Percentiles rank a stretch among this genome's conserved stretches.
phyloP scores from a whole-genome alignment of 495 filamentous ascomycete species.

The Talaromyces adpressus region DNA sequence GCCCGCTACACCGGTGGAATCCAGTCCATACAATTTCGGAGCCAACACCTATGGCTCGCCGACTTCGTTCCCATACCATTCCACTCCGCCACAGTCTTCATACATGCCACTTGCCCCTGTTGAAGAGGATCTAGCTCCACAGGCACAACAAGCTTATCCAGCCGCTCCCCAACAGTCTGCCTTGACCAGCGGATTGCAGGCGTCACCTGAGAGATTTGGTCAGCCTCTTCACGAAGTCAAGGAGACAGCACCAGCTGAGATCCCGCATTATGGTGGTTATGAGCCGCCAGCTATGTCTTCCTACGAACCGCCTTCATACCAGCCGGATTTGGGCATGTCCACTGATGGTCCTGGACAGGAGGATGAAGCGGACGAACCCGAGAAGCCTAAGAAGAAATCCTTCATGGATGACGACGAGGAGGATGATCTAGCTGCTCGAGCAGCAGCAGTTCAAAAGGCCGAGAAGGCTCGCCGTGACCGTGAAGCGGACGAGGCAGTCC shows the following conservation, averaged over 20 bases:
- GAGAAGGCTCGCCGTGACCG: constrained; percentile 46
- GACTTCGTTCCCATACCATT: constrained; percentile 31
- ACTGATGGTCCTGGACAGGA: constrained; percentile 18
- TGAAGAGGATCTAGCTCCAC: constrained; percentile 31
- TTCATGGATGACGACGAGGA: constrained; percentile 72
- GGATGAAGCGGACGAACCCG: constrained; percentile 18
- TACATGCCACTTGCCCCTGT: constrained; percentile 42
- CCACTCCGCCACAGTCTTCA: constrained; percentile 42
- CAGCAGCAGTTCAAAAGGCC: constrained; percentile 46
- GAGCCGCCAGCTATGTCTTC: constrained; percentile 19
- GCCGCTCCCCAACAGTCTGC: constrained; percentile 20
- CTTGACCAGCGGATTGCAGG: constrained; percentile 18
- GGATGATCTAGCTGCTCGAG: constrained; percentile 42
- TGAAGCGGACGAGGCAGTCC: constrained; percentile 68
- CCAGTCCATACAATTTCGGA: constrained; percentile 21
- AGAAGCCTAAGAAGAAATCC: constrained; percentile 65
- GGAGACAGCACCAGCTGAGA: constrained; percentile 3
- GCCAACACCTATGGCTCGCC: constrained; percentile 29
- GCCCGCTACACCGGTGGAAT: constrained; percentile 27
- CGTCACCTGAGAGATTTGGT: constrained; percentile 11
- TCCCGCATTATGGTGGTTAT: constrained; percentile 15
- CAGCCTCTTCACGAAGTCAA: constrained; percentile 11
- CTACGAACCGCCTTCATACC: constrained; percentile 33
- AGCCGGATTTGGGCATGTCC: constrained; percentile 12
- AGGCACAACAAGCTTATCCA: constrained; percentile 16